Conservation (phyloP, 2,329 filamentous ascomycete species). For the Ustilaginoidea virens region DNA sequence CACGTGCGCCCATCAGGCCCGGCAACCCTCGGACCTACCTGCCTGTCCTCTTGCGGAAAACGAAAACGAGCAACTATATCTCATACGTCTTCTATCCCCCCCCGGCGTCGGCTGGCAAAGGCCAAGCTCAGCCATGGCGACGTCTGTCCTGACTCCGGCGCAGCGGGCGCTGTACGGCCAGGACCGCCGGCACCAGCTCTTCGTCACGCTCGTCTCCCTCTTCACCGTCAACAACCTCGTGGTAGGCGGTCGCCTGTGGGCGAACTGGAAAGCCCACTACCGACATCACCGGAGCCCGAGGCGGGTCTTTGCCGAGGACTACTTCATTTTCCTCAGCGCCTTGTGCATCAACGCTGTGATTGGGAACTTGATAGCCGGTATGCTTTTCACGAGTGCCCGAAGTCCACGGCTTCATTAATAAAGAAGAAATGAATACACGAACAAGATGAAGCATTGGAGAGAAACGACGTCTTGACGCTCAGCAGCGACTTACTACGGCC, state of each 20-base stretch:
- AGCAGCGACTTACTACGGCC: constrained; percentile 1
- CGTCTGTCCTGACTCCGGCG: background rate
- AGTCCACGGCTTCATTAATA: too few species aligned
- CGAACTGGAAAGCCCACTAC: constrained; percentile 1
- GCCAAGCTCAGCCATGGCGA: constrained; percentile 1
- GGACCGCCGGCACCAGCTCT: constrained; percentile 1
- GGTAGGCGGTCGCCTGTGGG: constrained; percentile 2
- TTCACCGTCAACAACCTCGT: constrained; percentile 2
- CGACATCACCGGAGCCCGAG: background rate
- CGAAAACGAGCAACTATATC: too few species aligned
- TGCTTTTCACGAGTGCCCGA: too few species aligned
- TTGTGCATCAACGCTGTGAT: constrained; percentile 2
- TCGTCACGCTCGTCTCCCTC: background rate
- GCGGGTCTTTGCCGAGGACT: constrained; percentile 1
- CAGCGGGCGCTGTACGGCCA: constrained; percentile 1
- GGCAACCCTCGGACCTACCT: too few species aligned
- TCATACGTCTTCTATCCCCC: too few species aligned
- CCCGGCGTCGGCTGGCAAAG: too few species aligned
- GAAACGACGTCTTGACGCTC: background rate
- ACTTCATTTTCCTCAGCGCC: constrained; percentile 1
- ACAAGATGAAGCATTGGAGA: too few species aligned
- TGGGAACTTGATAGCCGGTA: constrained; percentile 1
- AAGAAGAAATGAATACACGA: too few species aligned
- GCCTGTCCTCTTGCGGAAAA: too few species aligned
- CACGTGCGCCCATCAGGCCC: too few species aligned